Evolutionary conservation across 169 alveolate species (phyloP), one percentile per base, ranked within the genome.

Genomic region (Babesia caballi): DNA sequence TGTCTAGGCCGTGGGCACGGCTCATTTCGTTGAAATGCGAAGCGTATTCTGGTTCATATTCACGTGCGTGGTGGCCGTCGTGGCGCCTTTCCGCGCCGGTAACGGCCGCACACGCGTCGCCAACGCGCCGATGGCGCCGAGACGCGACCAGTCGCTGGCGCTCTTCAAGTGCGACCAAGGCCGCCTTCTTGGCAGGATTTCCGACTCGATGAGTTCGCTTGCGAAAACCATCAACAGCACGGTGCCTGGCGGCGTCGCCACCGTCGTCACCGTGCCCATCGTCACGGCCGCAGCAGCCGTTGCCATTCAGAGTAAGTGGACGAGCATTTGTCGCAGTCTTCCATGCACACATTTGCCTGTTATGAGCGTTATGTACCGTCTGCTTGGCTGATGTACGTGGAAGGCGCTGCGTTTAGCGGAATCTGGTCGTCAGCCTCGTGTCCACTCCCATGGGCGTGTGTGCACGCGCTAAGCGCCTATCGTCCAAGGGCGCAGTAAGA

Each of bases 201-300:
- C 58, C 25, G 60, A 47, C 4, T 63, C 73, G 6, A 3, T 63
- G 38, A 63, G 21, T 30, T 32, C 59, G 4, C 5, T 63, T 21
- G 59, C 61, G 15, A 44, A 63, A 12, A 32, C 61, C 12, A 66
- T 78, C 28, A 78, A 78, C 38, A 30, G 42, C 21, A 52, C 15
- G 40, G 83, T 78, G 8, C 87, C 87, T 17, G 87, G 87, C 19
- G 87, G 87, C 27, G 33, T 68, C 33, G 53, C 61, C 0, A 78
- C 87, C 47, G 74, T 68, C 3, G 42, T 78, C 17, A 44, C 83
- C 8, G 83, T 78, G 50, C 87, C 87, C 7, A n/a, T 78, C 3
- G 87, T 60, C 6, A 74, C 84, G 19, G 69, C 60, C 15, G 71
- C 84, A 33, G 60, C 73, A 21, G 73, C 73, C 7, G 49, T 63